A percentile compares a stretch with the other conserved stretches of the same genome.
Conservation (phyloP, 2,329 filamentous ascomycete genomes). For the Aspergillus sp. region DNA sequence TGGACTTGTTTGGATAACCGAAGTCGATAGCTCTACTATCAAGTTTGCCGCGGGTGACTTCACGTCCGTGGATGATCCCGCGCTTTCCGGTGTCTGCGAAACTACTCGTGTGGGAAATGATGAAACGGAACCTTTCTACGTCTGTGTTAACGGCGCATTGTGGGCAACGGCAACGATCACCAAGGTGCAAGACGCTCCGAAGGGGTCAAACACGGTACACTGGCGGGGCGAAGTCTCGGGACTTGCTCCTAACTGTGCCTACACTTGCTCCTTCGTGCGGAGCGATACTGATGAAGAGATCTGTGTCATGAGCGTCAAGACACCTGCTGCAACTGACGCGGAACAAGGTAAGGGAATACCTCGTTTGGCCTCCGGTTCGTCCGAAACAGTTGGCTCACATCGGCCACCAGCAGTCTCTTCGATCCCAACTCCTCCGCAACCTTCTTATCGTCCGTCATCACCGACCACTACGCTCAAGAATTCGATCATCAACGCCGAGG, state of each 20-base stretch:
- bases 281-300: slow-evolving; percentile 59
- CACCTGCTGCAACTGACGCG: slow-evolving; percentile 58
- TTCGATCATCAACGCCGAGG: slow-evolving; percentile 63
- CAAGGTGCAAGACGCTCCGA: slow-evolving; percentile 47
- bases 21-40: slow-evolving; percentile 50
- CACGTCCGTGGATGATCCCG: slow-evolving; percentile 35
- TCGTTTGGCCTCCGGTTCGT: neutral
- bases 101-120: slow-evolving; percentile 28
- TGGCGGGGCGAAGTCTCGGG: slow-evolving; percentile 67
- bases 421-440: slow-evolving; percentile 55
- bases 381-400: slow-evolving; percentile 4
- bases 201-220: slow-evolving; percentile 48
- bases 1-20: slow-evolving; percentile 51
- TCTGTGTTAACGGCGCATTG: slow-evolving; percentile 65
- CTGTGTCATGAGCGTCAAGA: slow-evolving; percentile 64
- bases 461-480: slow-evolving; percentile 66
- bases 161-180: slow-evolving; percentile 64
- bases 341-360: slow-evolving; percentile 54
- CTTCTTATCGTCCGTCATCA: slow-evolving; percentile 63
- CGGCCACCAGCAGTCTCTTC: slow-evolving; percentile 33
- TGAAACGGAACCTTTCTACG: slow-evolving; percentile 61
- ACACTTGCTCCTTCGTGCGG: slow-evolving; percentile 64
- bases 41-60: slow-evolving; percentile 51
- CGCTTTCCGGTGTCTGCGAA: slow-evolving; percentile 33
- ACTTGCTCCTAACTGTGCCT: slow-evolving; percentile 65